Evolutionary conservation across 1,139 yeast species (phyloP), one percentile per base, ranked within the genome.

Genomic region (Blastobotrys buckinghamii): DNA sequence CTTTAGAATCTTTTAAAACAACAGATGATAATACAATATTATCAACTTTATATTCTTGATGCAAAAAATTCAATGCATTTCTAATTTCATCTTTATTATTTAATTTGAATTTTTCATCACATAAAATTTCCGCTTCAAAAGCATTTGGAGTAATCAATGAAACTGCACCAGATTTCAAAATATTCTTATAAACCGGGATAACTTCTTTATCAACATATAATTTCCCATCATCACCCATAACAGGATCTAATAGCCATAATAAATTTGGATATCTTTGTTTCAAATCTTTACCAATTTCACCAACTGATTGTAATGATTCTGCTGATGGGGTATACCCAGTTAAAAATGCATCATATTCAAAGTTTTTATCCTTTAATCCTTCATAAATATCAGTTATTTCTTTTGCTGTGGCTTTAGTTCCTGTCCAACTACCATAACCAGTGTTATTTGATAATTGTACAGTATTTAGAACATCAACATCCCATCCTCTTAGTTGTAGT

Each of bases 151-250:
- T 87, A 9, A 84, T 78, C 19, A 89, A 63, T 52, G 79, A 82
- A 12, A 89, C 88, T 1, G 67, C 51, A 8, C 78, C 75, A 1
- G 72, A 63, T 16, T 65, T 59, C 39, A 90, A 65, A 2, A 85
- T 70, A n/a, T 69, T 59, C 59, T 75, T 74, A 63, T 90, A 90
- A 1, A 78, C 76, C 0, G 80, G 78, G 0, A 90, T 74, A 46
- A 88, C 85, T 19, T 78, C 77, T 53, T 80, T 76, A 41, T 81
- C 77, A 10, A 92, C 97, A 60, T 92, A 92, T 26, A 90, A 64
- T 51, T 75, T 76, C 1, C 95, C 96, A 57, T 87, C 82, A 65
- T 92, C 98, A 13, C 98, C 98, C 75, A 92, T 76, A 2, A 92
- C 97, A 0, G 98, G 97, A 62, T 92, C 98, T 53, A 89, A 65